These are phyloP conservation scores for Peronosclerospora sorghi DNA, from an alignment of 352 stramenopile genomes.

Conservation along the genomic window DNA sequence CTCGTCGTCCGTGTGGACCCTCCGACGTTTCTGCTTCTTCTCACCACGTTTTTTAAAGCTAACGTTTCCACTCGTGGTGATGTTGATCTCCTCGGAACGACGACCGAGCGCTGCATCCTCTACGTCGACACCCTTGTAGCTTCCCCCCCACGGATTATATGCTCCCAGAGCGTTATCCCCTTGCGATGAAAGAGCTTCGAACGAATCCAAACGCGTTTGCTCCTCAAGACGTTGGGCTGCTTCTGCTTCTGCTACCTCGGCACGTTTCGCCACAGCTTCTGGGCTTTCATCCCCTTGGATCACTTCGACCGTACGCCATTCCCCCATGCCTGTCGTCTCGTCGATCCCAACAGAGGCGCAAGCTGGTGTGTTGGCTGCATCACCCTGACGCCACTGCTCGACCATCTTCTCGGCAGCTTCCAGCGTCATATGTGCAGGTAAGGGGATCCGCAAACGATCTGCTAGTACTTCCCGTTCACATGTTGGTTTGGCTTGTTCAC, in stretches of 20 bases:
- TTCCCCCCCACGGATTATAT: conserved; percentile 76
- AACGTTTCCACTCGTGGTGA: conserved; percentile 39
- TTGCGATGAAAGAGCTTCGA: conserved; percentile 56
- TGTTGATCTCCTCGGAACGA: conserved; percentile 40
- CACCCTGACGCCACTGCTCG: conserved; percentile 25
- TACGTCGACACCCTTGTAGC: conserved; percentile 72
- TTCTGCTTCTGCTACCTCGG: conserved; percentile 32
- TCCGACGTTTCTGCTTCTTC: conserved; percentile 64
- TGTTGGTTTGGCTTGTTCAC: conserved; percentile 18
- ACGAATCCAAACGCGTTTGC: conserved; percentile 38
- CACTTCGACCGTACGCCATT: conserved; percentile 72
- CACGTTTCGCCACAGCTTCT: conserved; percentile 41
- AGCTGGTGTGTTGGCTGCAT: conserved; percentile 5
- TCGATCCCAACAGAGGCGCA: conserved; percentile 29
- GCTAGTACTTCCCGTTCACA: conserved; percentile 40
- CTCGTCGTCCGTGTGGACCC: conserved; percentile 41
- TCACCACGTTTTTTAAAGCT: conserved; percentile 64
- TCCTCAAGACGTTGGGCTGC: conserved; percentile 29
- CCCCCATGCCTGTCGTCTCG: conserved; percentile 66
- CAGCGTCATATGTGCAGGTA: conserved; percentile 51
- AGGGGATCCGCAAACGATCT: conserved; percentile 55
- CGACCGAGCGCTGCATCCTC: conserved; percentile 12
- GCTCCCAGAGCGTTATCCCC: conserved; percentile 66
- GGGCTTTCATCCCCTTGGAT: conserved; percentile 64
- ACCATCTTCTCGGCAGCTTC: conserved; percentile 59